phyloP scores from a whole-genome alignment of 495 filamentous ascomycete species.

The Aspergillus steynii region DNA sequence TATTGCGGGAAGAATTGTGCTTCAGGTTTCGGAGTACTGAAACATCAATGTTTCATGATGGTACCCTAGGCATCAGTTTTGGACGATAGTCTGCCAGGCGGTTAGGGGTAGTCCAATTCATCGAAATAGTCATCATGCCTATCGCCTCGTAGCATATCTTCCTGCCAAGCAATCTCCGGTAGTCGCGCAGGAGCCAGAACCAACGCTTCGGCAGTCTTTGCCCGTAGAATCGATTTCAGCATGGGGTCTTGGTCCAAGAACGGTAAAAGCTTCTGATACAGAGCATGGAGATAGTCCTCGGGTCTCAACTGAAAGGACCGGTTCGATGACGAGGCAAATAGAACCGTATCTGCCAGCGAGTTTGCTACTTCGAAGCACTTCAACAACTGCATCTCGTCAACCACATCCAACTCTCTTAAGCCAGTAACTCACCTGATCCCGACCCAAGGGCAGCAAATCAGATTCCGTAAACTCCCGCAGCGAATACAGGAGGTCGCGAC shows the following conservation, averaged over 20 bases:
- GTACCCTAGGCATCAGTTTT: neutral
- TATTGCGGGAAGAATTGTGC: constrained; percentile 42
- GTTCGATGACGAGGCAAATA: constrained; percentile 15
- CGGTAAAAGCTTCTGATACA: constrained; percentile 33
- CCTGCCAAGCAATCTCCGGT: constrained; percentile 6
- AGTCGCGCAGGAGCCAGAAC: constrained; percentile 28
- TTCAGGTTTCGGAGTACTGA: constrained; percentile 30
- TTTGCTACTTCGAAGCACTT: constrained; percentile 40
- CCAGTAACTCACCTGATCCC: constrained; percentile 31
- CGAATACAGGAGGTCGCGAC: constrained; percentile 62
- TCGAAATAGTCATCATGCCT: neutral
- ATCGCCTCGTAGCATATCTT: neutral
- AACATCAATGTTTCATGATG: neutral
- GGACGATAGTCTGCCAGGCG: neutral
- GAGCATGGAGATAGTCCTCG: constrained; percentile 32
- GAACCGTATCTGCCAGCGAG: constrained; percentile 34
- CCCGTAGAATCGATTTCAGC: constrained; percentile 30
- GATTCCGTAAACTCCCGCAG: constrained; percentile 25
- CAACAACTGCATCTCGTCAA: constrained; percentile 22
- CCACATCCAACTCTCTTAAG: neutral
- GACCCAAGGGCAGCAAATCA: constrained; percentile 33
- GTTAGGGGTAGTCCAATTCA: neutral
- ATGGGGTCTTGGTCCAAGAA: constrained; percentile 31
- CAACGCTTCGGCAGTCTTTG: constrained; percentile 33
- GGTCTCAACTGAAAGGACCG: constrained; percentile 25